These are phyloP conservation scores for Tylopilus subfusipes DNA, from an alignment of 768 basidiomycete genomes.

Conservation along the genomic window DNA sequence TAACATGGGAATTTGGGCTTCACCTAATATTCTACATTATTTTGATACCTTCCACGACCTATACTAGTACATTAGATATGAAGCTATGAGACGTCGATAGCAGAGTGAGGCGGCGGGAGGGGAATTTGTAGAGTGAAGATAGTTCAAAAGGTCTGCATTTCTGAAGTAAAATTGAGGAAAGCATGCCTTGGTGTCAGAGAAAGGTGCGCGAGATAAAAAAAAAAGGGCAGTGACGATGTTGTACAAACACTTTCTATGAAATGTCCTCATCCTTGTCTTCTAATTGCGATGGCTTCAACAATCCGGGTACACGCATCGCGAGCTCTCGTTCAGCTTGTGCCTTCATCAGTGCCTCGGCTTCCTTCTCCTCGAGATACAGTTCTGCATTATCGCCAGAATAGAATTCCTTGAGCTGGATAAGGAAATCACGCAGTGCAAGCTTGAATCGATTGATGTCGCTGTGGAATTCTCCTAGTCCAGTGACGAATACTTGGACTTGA, in stretches of 20 bases:
- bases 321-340: slow-evolving; percentile 81
- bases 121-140: slow-evolving; percentile 25
- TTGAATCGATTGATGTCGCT: slow-evolving; percentile 90
- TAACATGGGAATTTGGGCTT: slow-evolving; percentile 1
- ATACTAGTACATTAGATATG: slow-evolving; percentile 39
- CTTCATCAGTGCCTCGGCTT: slow-evolving; percentile 74
- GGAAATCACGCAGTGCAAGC: slow-evolving; percentile 91
- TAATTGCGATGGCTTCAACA: slow-evolving; percentile 93
- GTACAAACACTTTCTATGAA: slow-evolving; percentile 30
- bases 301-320: slow-evolving; percentile 93
- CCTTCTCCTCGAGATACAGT: slow-evolving; percentile 91
- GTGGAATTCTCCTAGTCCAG: slow-evolving; percentile 65
- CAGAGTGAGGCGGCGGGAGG: slow-evolving; percentile 21
- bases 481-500: slow-evolving; percentile 70
- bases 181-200: slow-evolving; percentile 30
- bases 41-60: slow-evolving; percentile 27
- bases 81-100: slow-evolving; percentile 34
- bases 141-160: slow-evolving; percentile 19
- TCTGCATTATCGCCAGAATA: slow-evolving; percentile 89
- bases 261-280: slow-evolving; percentile 92
- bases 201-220: slow-evolving; percentile 12
- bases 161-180: slow-evolving; percentile 16
- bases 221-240: slow-evolving; percentile 27
- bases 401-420: slow-evolving; percentile 97
- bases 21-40: slow-evolving; percentile 28